These are phyloP conservation scores for Chlorella vulgaris DNA, from an alignment of 139 green algal species.

Conservation along the genomic window DNA sequence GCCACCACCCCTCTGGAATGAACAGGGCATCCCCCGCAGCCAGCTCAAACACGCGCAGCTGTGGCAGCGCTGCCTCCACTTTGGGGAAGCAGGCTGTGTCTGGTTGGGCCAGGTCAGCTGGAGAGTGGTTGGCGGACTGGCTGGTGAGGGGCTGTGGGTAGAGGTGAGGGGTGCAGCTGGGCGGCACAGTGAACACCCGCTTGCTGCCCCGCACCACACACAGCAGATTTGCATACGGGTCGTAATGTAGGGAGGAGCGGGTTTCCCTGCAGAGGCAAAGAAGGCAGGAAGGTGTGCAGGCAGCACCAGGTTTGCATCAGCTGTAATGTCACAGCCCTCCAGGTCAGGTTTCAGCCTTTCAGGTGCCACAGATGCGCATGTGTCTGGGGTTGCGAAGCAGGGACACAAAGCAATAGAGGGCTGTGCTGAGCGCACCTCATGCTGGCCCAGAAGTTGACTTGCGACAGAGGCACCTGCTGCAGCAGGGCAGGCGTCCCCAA, in stretches of 20 bases:
- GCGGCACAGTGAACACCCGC: conserved; percentile 59
- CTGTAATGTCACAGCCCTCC: no score
- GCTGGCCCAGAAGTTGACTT: conserved; percentile 33
- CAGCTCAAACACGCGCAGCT: conserved; percentile 16
- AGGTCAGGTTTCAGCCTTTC: no score
- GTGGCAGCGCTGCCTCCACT: conserved; percentile 31
- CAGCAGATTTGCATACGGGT: conserved; percentile 85
- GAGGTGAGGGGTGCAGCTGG: conserved; percentile 54
- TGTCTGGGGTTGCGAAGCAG: conserved; percentile 27
- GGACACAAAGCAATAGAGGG: not conserved
- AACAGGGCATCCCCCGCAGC: conserved; percentile 85
- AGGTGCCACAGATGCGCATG: no score
- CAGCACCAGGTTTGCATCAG: no score
- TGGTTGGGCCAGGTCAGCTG: conserved; percentile 63
- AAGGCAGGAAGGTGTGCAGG: not conserved
- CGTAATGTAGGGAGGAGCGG: conserved; percentile 78
- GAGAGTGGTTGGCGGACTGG: conserved; percentile 76
- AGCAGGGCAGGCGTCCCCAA: conserved; percentile 16
- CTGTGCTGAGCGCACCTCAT: conserved; percentile 1
- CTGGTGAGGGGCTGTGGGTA: conserved; percentile 55
- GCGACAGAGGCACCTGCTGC: not conserved
- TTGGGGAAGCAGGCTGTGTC: conserved; percentile 51
- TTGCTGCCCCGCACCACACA: conserved; percentile 72
- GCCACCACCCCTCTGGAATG: conserved; percentile 91
- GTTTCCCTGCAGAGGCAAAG: conserved; percentile 8